Conservation (phyloP, 805 yeast genomes). For the Ogataea corticis region DNA sequence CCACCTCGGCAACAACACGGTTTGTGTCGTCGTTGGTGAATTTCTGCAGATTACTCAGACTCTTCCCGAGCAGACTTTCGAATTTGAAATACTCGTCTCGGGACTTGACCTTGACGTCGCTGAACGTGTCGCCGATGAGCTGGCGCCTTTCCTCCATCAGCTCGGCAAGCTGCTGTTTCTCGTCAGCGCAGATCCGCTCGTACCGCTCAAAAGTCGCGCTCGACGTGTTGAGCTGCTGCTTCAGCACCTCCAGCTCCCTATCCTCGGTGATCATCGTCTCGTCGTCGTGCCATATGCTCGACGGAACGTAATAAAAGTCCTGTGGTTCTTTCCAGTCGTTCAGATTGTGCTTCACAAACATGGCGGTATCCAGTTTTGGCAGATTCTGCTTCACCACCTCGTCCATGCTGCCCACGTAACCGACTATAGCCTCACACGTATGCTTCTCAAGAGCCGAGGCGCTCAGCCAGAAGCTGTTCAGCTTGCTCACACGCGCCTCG, state of each 20-base stretch:
- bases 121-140: slow-evolving; percentile 32
- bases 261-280: slow-evolving; percentile 64
- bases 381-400: slow-evolving; percentile 65
- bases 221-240: slow-evolving; percentile 47
- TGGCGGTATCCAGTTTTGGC: slow-evolving; percentile 75
- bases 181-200: slow-evolving; percentile 45
- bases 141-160: slow-evolving; percentile 37
- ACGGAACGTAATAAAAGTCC: slow-evolving; percentile 83
- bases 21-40: slow-evolving; percentile 73
- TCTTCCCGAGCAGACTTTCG: slow-evolving; percentile 53
- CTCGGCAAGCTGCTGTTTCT: slow-evolving; percentile 51
- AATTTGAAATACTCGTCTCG: slow-evolving; percentile 41
- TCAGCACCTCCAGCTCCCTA: slow-evolving; percentile 57
- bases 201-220: slow-evolving; percentile 39
- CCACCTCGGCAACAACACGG: slow-evolving; percentile 79
- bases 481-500: slow-evolving; percentile 69
- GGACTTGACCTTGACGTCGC: slow-evolving; percentile 40
- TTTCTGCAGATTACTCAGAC: slow-evolving; percentile 53
- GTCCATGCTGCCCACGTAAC: slow-evolving; percentile 47
- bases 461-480: slow-evolving; percentile 66
- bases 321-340: slow-evolving; percentile 79
- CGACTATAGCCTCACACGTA: slow-evolving; percentile 45
- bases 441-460: slow-evolving; percentile 62
- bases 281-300: slow-evolving; percentile 97
- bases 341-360: slow-evolving; percentile 89